Conservation (phyloP, 257 asterid species). For the Nicotiana tomentosiformis region DNA sequence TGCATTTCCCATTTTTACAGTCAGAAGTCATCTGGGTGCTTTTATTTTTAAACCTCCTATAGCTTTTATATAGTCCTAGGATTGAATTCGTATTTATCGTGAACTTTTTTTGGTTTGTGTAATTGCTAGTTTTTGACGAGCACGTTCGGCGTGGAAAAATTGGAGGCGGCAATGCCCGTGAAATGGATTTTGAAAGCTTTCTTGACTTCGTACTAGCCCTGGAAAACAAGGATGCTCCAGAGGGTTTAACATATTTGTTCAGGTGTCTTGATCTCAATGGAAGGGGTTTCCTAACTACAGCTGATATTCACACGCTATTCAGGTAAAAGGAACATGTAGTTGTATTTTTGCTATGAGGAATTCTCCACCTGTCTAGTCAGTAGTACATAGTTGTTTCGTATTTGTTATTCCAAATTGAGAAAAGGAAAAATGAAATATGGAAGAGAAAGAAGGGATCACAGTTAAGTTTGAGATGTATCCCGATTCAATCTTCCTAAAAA, state of each 20-base stretch:
- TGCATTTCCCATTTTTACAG: background rate
- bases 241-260: slow-evolving; percentile 87
- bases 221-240: slow-evolving; percentile 95
- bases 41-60: background rate
- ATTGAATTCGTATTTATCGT: background rate
- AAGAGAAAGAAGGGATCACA: slow-evolving; percentile 55
- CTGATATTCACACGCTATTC: slow-evolving; percentile 90
- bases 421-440: slow-evolving; percentile 17
- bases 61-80: background rate
- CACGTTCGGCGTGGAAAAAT: slow-evolving; percentile 90
- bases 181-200: slow-evolving; percentile 95
- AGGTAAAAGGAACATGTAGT: slow-evolving; percentile 37
- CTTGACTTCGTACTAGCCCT: slow-evolving; percentile 92
- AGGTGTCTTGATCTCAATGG: slow-evolving; percentile 92
- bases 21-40: slow-evolving; percentile 3
- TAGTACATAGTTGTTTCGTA: background rate
- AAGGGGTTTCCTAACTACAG: slow-evolving; percentile 89
- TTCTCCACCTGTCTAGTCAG: background rate
- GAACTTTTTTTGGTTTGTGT: background rate
- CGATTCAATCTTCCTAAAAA: slow-evolving; percentile 51
- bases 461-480: slow-evolving; percentile 39
- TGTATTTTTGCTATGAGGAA: background rate
- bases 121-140: slow-evolving; percentile 74
- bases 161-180: slow-evolving; percentile 87
- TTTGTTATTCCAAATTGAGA: background rate